These are phyloP conservation scores for Nothopassalora personata DNA, from an alignment of 2,329 filamentous ascomycete species.

Conservation along the genomic window DNA sequence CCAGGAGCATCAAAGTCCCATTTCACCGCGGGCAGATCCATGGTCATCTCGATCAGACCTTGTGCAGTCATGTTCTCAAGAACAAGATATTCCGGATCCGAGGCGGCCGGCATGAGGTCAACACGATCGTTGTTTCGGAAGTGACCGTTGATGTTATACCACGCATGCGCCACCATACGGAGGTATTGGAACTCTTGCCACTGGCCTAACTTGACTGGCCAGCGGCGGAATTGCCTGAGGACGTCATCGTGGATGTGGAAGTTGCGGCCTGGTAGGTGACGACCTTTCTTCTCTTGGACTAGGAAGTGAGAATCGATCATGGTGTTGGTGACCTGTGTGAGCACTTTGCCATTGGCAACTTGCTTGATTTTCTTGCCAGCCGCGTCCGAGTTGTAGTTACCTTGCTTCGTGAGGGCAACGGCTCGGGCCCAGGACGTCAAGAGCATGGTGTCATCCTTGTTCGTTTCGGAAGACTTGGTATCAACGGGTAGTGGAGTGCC, in stretches of 20 bases:
- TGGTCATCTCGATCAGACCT: slow-evolving; percentile 51
- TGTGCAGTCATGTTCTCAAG: slow-evolving; percentile 60
- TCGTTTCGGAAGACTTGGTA: slow-evolving; percentile 7
- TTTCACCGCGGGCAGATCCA: slow-evolving; percentile 57
- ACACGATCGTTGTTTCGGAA: slow-evolving; percentile 33
- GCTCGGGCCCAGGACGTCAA: slow-evolving; percentile 44
- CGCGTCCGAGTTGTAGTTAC: slow-evolving; percentile 35
- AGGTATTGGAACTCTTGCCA: slow-evolving; percentile 23
- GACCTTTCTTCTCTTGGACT: slow-evolving; percentile 56
- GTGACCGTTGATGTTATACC: slow-evolving; percentile 30
- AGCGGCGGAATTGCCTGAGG: slow-evolving; percentile 52
- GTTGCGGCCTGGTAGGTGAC: slow-evolving; percentile 54
- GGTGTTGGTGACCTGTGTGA: slow-evolving; percentile 50
- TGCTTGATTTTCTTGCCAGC: slow-evolving; percentile 38
- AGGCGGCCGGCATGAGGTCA: slow-evolving; percentile 51
- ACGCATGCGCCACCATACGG: slow-evolving; percentile 23
- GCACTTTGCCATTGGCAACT: slow-evolving; percentile 28
- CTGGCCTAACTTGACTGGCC: slow-evolving; percentile 35
- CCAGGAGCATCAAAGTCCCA: slow-evolving; percentile 37
- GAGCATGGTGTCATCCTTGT: slow-evolving; percentile 22
- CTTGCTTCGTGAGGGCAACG: slow-evolving; percentile 39
- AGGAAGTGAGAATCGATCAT: slow-evolving; percentile 52
- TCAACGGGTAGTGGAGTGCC: slow-evolving; percentile 12
- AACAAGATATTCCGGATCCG: slow-evolving; percentile 63
- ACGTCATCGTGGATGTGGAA: slow-evolving; percentile 60